A percentile compares a stretch with the other conserved stretches of the same genome.
Evolutionary conservation across 805 yeast genomes (phyloP).

Genomic region (Nakazawaea populi): DNA sequence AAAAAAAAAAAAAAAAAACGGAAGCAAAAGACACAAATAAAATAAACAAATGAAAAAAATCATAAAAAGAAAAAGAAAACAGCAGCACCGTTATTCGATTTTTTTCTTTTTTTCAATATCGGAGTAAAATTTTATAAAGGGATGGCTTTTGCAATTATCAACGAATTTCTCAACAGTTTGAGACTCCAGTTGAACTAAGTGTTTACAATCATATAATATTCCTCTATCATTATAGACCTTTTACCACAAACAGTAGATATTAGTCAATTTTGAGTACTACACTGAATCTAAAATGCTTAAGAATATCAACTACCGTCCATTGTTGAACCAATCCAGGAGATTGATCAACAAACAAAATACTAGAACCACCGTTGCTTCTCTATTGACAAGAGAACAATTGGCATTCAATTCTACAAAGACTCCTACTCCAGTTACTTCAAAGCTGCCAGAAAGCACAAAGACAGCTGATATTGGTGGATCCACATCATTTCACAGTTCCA

Average conservation of each 20-base stretch:
- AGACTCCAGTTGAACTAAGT: not conserved
- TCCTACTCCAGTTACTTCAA: not conserved
- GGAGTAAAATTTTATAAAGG: too few relatives aligned
- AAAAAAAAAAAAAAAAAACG: not conserved
- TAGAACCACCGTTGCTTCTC: not conserved
- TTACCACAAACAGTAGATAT: too few relatives aligned
- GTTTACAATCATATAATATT: not conserved
- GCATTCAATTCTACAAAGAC: not conserved
- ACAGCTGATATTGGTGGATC: slow-evolving; percentile 7
- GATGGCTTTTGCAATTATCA: too few relatives aligned
- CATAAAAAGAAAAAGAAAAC: too few relatives aligned
- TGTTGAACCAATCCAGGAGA: slow-evolving; percentile 3
- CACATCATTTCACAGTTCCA: slow-evolving; percentile 8
- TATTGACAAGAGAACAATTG: slow-evolving; percentile 2
- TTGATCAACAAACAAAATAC: not conserved
- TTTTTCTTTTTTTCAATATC: not conserved
- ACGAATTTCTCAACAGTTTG: not conserved
- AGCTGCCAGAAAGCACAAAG: not conserved
- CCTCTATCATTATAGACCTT: not conserved
- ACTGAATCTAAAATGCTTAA: not conserved
- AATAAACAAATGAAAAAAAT: not conserved
- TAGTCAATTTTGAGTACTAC: too few relatives aligned
- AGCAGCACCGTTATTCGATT: too few relatives aligned
- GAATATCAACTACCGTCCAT: not conserved
- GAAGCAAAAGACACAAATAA: not conserved